phyloP scores from a whole-genome alignment of 805 yeast species.

The Yarrowia sp. region DNA sequence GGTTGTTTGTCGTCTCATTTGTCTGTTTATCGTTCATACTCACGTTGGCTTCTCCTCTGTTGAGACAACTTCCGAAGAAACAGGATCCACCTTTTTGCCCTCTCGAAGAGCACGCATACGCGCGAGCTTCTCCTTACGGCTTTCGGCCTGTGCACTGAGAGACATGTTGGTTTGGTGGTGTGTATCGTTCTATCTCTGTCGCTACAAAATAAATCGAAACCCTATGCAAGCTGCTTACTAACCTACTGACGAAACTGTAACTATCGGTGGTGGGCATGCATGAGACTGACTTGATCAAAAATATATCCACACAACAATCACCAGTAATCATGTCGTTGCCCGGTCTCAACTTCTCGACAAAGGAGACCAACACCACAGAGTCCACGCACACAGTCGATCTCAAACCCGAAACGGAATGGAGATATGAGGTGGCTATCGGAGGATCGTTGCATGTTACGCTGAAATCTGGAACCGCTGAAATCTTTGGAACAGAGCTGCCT shows the following conservation, averaged over 20 bases:
- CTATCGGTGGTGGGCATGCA: not conserved
- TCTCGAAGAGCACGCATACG: slow-evolving; percentile 36
- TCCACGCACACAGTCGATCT: slow-evolving; percentile 31
- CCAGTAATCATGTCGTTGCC: slow-evolving; percentile 29
- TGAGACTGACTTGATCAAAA: not conserved
- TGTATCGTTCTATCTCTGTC: not conserved
- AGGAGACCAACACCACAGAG: slow-evolving; percentile 13
- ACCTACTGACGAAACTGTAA: not conserved
- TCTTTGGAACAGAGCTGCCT: slow-evolving; percentile 91
- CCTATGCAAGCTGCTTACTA: not conserved
- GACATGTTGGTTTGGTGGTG: slow-evolving; percentile 32
- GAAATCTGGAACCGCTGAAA: slow-evolving; percentile 73
- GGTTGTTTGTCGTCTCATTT: not conserved
- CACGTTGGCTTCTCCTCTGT: slow-evolving; percentile 13
- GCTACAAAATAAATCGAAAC: not conserved
- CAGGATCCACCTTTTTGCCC: slow-evolving; percentile 14
- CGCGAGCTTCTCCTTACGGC: slow-evolving; percentile 38
- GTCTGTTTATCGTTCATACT: not conserved
- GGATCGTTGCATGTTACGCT: slow-evolving; percentile 53
- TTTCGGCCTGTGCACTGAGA: slow-evolving; percentile 33
- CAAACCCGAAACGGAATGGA: slow-evolving; percentile 58
- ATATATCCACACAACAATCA: not conserved
- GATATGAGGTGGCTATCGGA: slow-evolving; percentile 63
- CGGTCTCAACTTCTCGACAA: slow-evolving; percentile 26
- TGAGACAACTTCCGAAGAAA: not conserved